A percentile compares a stretch with the other conserved stretches of the same genome.
Evolutionary conservation across 768 basidiomycete species (phyloP).

Genomic region (Auricularia cornea): DNA sequence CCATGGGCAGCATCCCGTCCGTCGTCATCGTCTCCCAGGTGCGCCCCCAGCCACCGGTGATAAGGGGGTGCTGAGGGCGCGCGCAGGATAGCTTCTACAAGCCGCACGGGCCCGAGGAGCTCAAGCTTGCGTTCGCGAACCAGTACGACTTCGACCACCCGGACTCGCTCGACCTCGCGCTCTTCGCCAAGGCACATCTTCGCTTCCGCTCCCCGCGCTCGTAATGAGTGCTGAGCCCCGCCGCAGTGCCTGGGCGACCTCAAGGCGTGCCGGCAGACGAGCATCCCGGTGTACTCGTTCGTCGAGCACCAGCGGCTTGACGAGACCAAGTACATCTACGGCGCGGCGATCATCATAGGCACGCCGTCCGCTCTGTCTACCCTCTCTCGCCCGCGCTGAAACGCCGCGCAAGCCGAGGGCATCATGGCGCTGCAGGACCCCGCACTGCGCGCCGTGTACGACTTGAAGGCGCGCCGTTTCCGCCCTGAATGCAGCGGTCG

Average conservation of each 20-base stretch:
- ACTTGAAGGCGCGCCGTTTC: conserved; percentile 63
- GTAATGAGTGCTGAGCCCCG: not conserved
- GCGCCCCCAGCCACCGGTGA: conserved; percentile 3
- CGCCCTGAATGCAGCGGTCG: not conserved
- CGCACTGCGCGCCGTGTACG: conserved; percentile 69
- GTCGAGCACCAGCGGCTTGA: conserved; percentile 73
- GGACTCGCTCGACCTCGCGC: conserved; percentile 81
- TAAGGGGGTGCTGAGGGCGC: conserved; percentile 3
- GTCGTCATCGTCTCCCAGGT: conserved; percentile 90
- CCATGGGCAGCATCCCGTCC: conserved; percentile 75
- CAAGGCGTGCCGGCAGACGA: conserved; percentile 72
- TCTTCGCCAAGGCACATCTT: conserved; percentile 64
- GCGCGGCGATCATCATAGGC: conserved; percentile 84
- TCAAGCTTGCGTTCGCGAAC: conserved; percentile 74
- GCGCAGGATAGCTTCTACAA: conserved; percentile 91
- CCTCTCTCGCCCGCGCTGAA: not conserved
- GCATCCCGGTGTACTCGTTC: conserved; percentile 95
- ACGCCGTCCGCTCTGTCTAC: not conserved
- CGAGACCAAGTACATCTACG: conserved; percentile 84
- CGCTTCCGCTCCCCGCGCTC: conserved; percentile 24
- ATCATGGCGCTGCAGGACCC: conserved; percentile 87
- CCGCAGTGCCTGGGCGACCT: conserved; percentile 75
- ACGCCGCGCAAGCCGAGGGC: conserved; percentile 87
- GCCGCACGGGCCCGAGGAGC: conserved; percentile 65
- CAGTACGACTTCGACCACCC: conserved; percentile 87